These are phyloP conservation scores for Trichosphaerium sp. DNA, from an alignment of 78 protist genomes.

Conservation along the genomic window DNA sequence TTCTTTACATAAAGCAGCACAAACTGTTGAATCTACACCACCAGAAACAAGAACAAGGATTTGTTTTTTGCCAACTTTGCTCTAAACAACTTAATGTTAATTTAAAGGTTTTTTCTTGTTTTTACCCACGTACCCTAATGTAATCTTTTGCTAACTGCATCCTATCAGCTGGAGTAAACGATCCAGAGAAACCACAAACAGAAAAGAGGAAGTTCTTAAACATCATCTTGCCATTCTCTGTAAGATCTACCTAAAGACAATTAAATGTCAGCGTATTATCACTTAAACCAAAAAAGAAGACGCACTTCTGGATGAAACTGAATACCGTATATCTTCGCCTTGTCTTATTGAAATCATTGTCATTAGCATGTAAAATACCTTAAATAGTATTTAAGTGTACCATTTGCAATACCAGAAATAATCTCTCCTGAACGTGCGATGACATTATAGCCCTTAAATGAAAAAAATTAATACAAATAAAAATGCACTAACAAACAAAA, in stretches of 20 bases:
- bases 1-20: slow-evolving; percentile 77
- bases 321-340: slow-evolving; percentile 23
- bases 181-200: slow-evolving; percentile 25
- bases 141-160: slow-evolving; percentile 45
- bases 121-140: slow-evolving; percentile 36
- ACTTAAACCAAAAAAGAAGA: too few species aligned
- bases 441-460: too few species aligned
- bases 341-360: slow-evolving; percentile 1
- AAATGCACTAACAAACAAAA: too few species aligned
- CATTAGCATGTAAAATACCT: background rate
- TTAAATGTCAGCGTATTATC: too few species aligned
- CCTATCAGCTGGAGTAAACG: slow-evolving; percentile 47
- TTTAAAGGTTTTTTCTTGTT: background rate
- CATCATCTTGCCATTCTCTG: slow-evolving; percentile 62
- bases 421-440: slow-evolving; percentile 10
- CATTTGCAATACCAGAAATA: slow-evolving; percentile 13
- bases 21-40: slow-evolving; percentile 92
- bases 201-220: slow-evolving; percentile 66
- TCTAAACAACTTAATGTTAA: background rate
- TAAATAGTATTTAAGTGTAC: background rate
- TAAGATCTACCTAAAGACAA: slow-evolving; percentile 78
- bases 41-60: slow-evolving; percentile 82
- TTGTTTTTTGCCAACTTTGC: background rate
- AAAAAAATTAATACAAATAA: too few species aligned
- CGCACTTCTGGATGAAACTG: slow-evolving; percentile 95